Conservation (phyloP, 2,329 filamentous ascomycete genomes). For the Cyclaneusma minus region DNA sequence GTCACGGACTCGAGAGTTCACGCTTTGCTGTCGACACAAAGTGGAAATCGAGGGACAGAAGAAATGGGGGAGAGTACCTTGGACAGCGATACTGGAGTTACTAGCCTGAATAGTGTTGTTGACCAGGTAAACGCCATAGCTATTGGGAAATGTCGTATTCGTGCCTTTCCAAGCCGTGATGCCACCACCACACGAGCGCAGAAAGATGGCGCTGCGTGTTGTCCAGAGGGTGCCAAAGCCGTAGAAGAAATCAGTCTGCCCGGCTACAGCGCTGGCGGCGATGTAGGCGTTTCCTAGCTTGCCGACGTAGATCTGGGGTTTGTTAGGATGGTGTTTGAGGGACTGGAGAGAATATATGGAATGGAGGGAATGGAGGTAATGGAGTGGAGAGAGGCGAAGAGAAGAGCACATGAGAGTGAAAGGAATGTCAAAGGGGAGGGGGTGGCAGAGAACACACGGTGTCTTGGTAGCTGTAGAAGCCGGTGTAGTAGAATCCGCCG, state of each 20-base stretch:
- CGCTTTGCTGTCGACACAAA: too few species aligned
- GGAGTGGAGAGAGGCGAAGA: too few species aligned
- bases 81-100: constrained; percentile 31
- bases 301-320: constrained; percentile 40
- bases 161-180: constrained; percentile 56
- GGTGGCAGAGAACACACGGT: too few species aligned
- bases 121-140: constrained; percentile 51
- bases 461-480: constrained; percentile 53
- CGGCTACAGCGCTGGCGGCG: constrained; percentile 41
- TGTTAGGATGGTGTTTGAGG: background rate
- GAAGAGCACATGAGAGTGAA: too few species aligned
- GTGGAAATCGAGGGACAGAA: too few species aligned
- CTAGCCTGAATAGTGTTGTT: constrained; percentile 35
- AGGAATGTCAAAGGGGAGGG: too few species aligned
- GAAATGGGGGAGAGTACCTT: too few species aligned
- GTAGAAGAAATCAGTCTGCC: constrained; percentile 54
- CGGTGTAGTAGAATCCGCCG: constrained; percentile 49
- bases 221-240: constrained; percentile 52
- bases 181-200: constrained; percentile 48
- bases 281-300: constrained; percentile 54
- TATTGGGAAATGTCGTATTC: constrained; percentile 50
- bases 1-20: too few species aligned
- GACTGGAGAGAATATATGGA: background rate
- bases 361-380: too few species aligned
- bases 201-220: constrained; percentile 32